Evolutionary conservation across 2,329 filamentous ascomycete species (phyloP).

Genomic region (Cladosporium austrohemisphaericum): DNA sequence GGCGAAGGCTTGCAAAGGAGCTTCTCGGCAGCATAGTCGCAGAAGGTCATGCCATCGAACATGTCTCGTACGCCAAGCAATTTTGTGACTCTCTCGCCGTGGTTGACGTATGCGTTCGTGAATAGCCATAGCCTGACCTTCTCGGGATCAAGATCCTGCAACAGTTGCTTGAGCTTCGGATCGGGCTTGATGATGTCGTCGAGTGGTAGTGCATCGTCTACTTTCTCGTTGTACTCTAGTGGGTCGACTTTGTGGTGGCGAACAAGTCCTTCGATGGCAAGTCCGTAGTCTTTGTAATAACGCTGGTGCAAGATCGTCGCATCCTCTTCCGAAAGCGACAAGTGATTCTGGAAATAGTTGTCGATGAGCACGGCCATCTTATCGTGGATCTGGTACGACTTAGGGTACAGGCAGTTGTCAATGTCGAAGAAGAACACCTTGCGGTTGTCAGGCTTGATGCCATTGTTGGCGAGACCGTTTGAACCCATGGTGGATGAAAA

Average conservation of each 20-base stretch:
- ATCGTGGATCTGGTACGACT: conserved; percentile 72
- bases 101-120: conserved; percentile 91
- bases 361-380: conserved; percentile 82
- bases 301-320: conserved; percentile 82
- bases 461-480: conserved; percentile 3
- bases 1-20: conserved; percentile 83
- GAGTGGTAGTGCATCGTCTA: conserved; percentile 89
- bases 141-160: conserved; percentile 75
- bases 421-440: conserved; percentile 81
- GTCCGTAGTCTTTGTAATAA: conserved; percentile 93
- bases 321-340: conserved; percentile 70
- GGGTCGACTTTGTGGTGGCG: conserved; percentile 93
- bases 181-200: conserved; percentile 80
- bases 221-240: conserved; percentile 87
- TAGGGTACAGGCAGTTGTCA: conserved; percentile 94
- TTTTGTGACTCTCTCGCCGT: conserved; percentile 76
- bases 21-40: conserved; percentile 72
- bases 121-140: conserved; percentile 92
- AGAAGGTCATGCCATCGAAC: conserved; percentile 93
- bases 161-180: conserved; percentile 66
- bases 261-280: conserved; percentile 94
- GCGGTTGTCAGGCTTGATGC: conserved; percentile 18
- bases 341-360: conserved; percentile 62
- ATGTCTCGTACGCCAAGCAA: conserved; percentile 79
- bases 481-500: conserved; percentile 4